Evolutionary conservation across 2,329 filamentous ascomycete genomes (phyloP).

Genomic region (Talaromyces sp.): DNA sequence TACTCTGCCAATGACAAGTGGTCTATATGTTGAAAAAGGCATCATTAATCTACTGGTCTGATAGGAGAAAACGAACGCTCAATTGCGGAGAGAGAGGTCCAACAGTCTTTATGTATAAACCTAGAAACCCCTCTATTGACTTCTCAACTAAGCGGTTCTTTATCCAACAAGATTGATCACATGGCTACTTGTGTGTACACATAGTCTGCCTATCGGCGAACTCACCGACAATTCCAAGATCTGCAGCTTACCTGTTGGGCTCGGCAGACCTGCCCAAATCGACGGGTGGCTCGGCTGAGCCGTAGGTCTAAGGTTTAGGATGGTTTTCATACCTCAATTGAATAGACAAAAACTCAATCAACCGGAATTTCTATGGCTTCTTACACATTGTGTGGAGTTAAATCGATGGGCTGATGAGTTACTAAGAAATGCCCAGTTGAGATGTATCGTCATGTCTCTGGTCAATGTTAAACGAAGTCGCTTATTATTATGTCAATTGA

Average conservation of each 20-base stretch:
- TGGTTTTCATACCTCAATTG: neutral
- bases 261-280: neutral
- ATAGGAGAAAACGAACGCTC: neutral
- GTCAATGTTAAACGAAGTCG: neutral
- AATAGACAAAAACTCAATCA: neutral
- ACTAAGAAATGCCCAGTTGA: too few species aligned
- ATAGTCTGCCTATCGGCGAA: neutral
- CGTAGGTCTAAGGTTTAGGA: neutral
- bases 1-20: neutral
- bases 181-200: neutral
- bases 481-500: neutral
- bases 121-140: neutral
- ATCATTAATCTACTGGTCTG: neutral
- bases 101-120: neutral
- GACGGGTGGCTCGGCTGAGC: neutral
- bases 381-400: neutral
- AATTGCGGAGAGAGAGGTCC: neutral
- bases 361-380: neutral
- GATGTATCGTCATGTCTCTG: neutral
- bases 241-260: neutral
- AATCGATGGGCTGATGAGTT: neutral
- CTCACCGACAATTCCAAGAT: neutral
- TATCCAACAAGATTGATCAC: neutral
- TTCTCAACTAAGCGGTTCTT: neutral
- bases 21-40: neutral